Conservation (phyloP, 1,139 yeast species). For the Zhuliangozyma blackwelliae region DNA sequence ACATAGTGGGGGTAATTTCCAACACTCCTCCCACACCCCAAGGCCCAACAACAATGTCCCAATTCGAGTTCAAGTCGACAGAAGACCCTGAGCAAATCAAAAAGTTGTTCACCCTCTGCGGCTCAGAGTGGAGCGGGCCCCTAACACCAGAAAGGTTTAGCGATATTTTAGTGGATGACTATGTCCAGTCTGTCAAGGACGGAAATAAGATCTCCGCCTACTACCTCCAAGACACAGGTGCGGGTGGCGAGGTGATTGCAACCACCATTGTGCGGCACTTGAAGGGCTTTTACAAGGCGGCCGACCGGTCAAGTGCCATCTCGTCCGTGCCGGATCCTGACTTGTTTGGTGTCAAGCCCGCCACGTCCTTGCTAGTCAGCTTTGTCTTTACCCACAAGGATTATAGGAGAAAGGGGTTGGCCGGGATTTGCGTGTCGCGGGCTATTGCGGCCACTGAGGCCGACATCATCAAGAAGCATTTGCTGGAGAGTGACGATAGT, state of each 20-base stretch:
- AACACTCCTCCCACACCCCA: too few relatives aligned
- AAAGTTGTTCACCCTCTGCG: conserved; percentile 24
- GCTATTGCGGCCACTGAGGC: conserved; percentile 32
- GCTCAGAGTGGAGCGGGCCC: conserved; percentile 27
- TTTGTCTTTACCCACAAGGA: conserved; percentile 27
- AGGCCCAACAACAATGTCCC: too few relatives aligned
- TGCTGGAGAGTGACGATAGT: conserved; percentile 18
- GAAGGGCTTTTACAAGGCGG: conserved; percentile 31
- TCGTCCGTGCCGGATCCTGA: conserved; percentile 31
- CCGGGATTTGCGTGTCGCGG: conserved; percentile 21
- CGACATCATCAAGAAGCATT: conserved; percentile 22
- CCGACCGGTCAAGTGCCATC: conserved; percentile 23
- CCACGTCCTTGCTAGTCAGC: conserved; percentile 24
- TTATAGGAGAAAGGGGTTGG: conserved; percentile 30
- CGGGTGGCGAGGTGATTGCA: conserved; percentile 23
- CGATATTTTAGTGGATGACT: conserved; percentile 14
- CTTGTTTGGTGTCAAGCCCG: conserved; percentile 29
- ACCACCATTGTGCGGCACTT: conserved; percentile 21
- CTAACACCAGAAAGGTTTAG: conserved; percentile 25
- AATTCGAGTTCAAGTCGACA: conserved; percentile 14
- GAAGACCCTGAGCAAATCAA: conserved; percentile 25
- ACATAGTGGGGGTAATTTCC: too few relatives aligned
- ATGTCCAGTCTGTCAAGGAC: conserved; percentile 11
- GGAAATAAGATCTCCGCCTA: conserved; percentile 18
- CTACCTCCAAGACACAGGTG: conserved; percentile 24